These are phyloP conservation scores for Acrocalymma vagum DNA, from an alignment of 2,329 filamentous ascomycete species.

Conservation along the genomic window DNA sequence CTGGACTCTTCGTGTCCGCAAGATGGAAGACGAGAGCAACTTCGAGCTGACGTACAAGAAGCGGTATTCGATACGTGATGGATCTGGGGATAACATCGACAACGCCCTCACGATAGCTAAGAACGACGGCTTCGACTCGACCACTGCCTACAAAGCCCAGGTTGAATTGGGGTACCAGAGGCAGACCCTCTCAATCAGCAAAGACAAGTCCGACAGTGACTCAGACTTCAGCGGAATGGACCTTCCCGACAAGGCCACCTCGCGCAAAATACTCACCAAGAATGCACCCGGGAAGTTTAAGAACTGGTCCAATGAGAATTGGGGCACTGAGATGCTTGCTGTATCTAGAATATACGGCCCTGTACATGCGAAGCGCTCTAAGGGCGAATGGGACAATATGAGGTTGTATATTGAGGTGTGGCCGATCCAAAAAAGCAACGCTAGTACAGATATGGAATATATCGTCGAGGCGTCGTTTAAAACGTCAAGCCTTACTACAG, in stretches of 20 bases:
- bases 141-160: slow-evolving; percentile 44
- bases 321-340: slow-evolving; percentile 1
- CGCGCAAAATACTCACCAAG: slow-evolving; percentile 4
- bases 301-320: slow-evolving; percentile 1
- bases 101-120: slow-evolving; percentile 39
- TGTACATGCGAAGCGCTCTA: slow-evolving; percentile 1
- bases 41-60: slow-evolving; percentile 54
- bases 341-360: slow-evolving; percentile 5
- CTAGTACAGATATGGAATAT: not conserved
- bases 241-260: slow-evolving; percentile 22
- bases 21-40: slow-evolving; percentile 38
- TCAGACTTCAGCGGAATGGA: slow-evolving; percentile 32
- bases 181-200: slow-evolving; percentile 48
- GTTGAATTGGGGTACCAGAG: slow-evolving; percentile 48
- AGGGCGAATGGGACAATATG: not conserved
- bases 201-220: slow-evolving; percentile 33
- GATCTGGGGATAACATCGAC: slow-evolving; percentile 36
- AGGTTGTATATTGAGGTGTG: slow-evolving; percentile 2
- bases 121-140: slow-evolving; percentile 44
- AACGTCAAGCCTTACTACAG: not conserved
- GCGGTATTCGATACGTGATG: slow-evolving; percentile 33
- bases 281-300: slow-evolving; percentile 5
- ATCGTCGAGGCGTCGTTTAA: slow-evolving; percentile 5
- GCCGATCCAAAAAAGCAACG: not conserved
- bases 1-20: slow-evolving; percentile 51